phyloP scores from a whole-genome alignment of 2,329 filamentous ascomycete species.

The Exophiala alcalophila region DNA sequence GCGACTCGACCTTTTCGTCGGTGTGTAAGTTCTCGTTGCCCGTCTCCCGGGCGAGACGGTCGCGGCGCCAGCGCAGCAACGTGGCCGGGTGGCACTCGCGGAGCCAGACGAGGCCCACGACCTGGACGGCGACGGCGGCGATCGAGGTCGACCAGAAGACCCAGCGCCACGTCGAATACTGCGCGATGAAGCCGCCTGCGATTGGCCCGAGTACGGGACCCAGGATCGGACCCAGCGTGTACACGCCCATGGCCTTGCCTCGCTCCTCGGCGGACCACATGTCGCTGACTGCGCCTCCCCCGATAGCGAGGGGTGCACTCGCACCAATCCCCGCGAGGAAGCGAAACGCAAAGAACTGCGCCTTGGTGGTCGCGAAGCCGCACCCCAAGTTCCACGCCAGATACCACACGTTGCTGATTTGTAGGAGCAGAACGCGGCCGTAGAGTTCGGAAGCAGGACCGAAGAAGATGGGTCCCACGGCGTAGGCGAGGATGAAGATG shows the following conservation, averaged over 20 bases:
- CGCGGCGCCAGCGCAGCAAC: conserved; percentile 35
- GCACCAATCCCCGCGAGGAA: conserved; percentile 53
- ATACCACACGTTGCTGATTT: conserved; percentile 49
- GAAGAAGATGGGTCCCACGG: conserved; percentile 44
- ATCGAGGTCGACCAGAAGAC: conserved; percentile 56
- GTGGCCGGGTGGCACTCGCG: conserved; percentile 60
- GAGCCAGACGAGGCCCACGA: conserved; percentile 55
- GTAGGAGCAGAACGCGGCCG: conserved; percentile 48
- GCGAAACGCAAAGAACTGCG: conserved; percentile 49
- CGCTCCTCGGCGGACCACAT: conserved; percentile 56
- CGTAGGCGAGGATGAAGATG: conserved; percentile 46
- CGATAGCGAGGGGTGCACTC: conserved; percentile 45
- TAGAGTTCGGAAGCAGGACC: conserved; percentile 50
- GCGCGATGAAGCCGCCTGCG: conserved; percentile 57
- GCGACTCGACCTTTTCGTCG: neutral
- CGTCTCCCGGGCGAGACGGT: neutral
- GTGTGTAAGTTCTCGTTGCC: conserved; percentile 8
- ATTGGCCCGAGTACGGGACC: conserved; percentile 54
- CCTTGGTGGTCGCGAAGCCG: conserved; percentile 48
- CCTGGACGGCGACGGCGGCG: conserved; percentile 54
- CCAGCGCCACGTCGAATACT: conserved; percentile 33
- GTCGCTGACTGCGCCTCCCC: conserved; percentile 46
- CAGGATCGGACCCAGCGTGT: conserved; percentile 56
- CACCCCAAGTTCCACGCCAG: conserved; percentile 54
- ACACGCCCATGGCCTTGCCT: conserved; percentile 56